Evolutionary conservation across 176 grass and related monocot species (phyloP), one percentile per base, ranked within the genome.

Genomic region (Poa annua): DNA sequence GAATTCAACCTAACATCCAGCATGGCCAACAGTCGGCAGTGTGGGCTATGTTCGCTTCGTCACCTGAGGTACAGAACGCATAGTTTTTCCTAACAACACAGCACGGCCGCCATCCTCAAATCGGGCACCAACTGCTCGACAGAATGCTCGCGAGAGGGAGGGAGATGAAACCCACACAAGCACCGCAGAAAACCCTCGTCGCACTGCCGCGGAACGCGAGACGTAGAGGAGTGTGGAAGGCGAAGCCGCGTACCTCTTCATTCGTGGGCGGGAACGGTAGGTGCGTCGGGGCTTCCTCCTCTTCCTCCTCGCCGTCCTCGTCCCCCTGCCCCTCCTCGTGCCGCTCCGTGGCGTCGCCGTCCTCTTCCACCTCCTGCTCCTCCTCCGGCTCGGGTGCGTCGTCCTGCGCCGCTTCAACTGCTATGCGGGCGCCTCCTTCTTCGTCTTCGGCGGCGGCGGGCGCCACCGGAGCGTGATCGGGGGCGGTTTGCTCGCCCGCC

Each of bases 251-350:
- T 84, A 95, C 96, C 90, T 95, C 91, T 42, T 91, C 91, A 73
- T 91, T 91, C n/a, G 96, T 85, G 55, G 85, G 88, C 15, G 93
- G 85, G 69, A 98, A 86, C 62, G 96, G 96, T 19, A 98, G 96
- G 59, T 98, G 93, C 20, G 78, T 83, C 39, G 91, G 85, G 79
- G 89, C 84, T 17, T 86, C 89, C 25, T 81, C 88, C 14, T 78
- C 88, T 0, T 85, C 78, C 36, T 56, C 41, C 41, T 42, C 41
- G 8, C 2, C 41, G 80, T 56, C 60, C 8, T 53, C 41, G 1
- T 8, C 80, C 66, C 19, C 66, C 0, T 66, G 36, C 63, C 39
- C 42, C 0, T 32, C 52, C 3, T 24, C 36, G 2, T 24, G 79
- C 70, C 25, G 44, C 6, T 66, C 66, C 75, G 62, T 20, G 1